phyloP scores from a whole-genome alignment of 345 rosid species.

The Cardamine resedifolia region DNA sequence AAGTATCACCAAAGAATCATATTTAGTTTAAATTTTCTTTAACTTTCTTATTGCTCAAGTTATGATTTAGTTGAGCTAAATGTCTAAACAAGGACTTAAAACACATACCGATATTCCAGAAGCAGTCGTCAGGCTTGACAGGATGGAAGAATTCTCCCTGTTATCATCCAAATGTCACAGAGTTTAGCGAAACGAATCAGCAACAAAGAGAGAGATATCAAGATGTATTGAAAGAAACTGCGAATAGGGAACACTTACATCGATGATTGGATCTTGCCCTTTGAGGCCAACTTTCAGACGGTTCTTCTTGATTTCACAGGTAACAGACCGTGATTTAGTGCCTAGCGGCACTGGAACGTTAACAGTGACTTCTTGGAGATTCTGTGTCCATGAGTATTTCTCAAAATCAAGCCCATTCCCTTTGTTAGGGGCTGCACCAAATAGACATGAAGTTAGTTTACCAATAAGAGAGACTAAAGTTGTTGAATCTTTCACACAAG shows the following conservation, averaged over 20 bases:
- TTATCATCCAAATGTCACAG: constrained; percentile 21
- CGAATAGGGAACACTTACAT: constrained; percentile 44
- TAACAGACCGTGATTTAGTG: constrained; percentile 67
- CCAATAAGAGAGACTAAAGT: not conserved
- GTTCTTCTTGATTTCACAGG: constrained; percentile 82
- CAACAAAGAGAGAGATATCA: not conserved
- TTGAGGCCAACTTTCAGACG: constrained; percentile 81
- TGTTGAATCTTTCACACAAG: not conserved
- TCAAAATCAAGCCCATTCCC: constrained; percentile 93
- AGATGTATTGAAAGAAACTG: not conserved
- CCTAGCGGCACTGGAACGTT: constrained; percentile 74
- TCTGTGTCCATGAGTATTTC: constrained; percentile 86
- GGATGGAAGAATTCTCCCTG: constrained; percentile 70
- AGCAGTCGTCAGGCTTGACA: constrained; percentile 82
- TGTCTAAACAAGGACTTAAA: not conserved
- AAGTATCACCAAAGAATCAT: not conserved
- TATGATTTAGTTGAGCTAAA: not conserved
- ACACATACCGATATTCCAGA: constrained; percentile 68
- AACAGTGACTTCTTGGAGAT: constrained; percentile 76
- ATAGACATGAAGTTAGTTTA: not conserved
- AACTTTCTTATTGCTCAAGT: not conserved
- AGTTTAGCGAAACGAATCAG: not conserved
- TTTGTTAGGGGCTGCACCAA: constrained; percentile 69
- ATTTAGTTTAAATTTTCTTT: not conserved
- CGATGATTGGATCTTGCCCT: constrained; percentile 78